Evolutionary conservation across 371 early-diverging fungal genomes (phyloP), one percentile per base, ranked within the genome.

Genomic region (Dipsacomyces acuminosporus): DNA sequence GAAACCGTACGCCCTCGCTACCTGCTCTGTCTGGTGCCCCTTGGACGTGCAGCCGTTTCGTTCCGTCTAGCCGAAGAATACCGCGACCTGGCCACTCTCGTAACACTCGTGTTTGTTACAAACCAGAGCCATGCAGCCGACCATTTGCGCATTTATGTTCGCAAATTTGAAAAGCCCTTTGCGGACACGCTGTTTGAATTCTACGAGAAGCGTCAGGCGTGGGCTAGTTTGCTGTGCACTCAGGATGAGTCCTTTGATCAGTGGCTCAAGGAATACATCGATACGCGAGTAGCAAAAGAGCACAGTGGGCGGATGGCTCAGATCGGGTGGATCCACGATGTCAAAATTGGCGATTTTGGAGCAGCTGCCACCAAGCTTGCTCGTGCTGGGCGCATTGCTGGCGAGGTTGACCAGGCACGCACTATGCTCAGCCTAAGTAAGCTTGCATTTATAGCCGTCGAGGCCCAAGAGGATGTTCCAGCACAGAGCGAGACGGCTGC

Each of bases 41-140:
- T 71, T 26, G 59, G 49, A 34, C 62, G 57, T 19, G 57, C 54
- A 0, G 50, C 63, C 26, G 51, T 52, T 13, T 69, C 69, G 2
- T 57, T 62, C 44, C 53, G 55, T 13, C 46, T 72, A 25, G 69
- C 72, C 15, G 72, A 67, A 22, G 63, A 67, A 43, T 63, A 67
- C 43, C 56, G 40, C n/a, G 69, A 62, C 25, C 33, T 67, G 41
- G 45, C 53, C 2, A 23, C 63, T 14, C 61, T 72, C 3, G 60
- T 63, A n/a, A 40, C 40, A 4, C 56, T 72, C 18, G 50, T 59
- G 15, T 67, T 67, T 47, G 44, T 51, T 9, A 38, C 62, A 15
- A 58, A 71, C 14, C 11, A 36, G n/a, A 19, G 18, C 30, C 50
- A 53, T 45, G 60, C 57, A 8, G 61, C 51, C 6, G 53, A 47